Conservation (phyloP, 768 basidiomycete species). For the Neoboletus magnificus region DNA sequence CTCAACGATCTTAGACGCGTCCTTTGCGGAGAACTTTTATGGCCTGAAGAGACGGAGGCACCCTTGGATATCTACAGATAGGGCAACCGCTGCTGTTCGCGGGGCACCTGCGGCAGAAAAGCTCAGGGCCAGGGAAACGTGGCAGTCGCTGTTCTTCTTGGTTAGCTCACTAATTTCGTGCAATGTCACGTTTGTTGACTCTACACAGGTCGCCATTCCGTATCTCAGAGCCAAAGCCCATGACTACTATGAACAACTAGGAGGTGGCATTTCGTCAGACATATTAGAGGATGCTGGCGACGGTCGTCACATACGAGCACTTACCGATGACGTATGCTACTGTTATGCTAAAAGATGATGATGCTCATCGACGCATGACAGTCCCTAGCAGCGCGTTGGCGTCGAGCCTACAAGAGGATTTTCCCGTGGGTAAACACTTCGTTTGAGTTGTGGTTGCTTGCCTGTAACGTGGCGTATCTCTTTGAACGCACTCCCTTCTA, state of each 20-base stretch:
- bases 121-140: conserved; percentile 63
- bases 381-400: conserved; percentile 52
- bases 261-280: conserved; percentile 75
- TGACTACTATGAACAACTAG: conserved; percentile 87
- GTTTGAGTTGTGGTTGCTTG: conserved; percentile 80
- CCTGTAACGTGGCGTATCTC: conserved; percentile 84
- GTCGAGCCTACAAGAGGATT: conserved; percentile 60
- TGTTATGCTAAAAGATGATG: background rate
- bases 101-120: conserved; percentile 63
- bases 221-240: conserved; percentile 87
- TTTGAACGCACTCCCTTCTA: conserved; percentile 85
- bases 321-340: conserved; percentile 50
- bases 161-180: conserved; percentile 43
- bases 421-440: conserved; percentile 82
- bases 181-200: background rate
- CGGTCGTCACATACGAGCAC: conserved; percentile 41
- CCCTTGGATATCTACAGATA: conserved; percentile 67
- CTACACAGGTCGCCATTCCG: conserved; percentile 68
- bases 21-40: conserved; percentile 96
- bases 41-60: conserved; percentile 77
- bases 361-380: conserved; percentile 24
- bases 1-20: conserved; percentile 60
- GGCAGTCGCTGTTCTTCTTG: conserved; percentile 74
- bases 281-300: conserved; percentile 53
- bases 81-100: conserved; percentile 64